Percentiles rank a stretch among this genome's conserved stretches.
These are phyloP conservation scores for Zea luxurians DNA, from an alignment of 176 grass and related monocot species.

Conservation along the genomic window DNA sequence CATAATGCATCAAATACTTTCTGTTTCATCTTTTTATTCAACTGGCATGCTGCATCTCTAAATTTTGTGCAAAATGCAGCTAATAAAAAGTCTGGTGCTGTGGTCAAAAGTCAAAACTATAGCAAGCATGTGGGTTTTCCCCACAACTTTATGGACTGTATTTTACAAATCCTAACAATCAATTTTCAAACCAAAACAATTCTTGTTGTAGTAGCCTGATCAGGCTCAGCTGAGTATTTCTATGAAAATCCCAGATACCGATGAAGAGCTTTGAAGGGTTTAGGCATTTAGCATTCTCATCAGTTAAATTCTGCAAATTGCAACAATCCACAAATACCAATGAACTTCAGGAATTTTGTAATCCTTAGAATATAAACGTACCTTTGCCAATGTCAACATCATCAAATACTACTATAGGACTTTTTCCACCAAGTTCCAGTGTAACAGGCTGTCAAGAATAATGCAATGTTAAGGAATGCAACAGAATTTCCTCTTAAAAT, in stretches of 20 bases:
- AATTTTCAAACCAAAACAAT: slow-evolving; percentile 4
- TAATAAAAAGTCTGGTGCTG: neutral
- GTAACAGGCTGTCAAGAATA: slow-evolving; percentile 80
- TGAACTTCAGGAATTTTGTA: neutral
- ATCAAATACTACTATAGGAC: slow-evolving; percentile 97
- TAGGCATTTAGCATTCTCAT: neutral
- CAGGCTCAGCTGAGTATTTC: neutral
- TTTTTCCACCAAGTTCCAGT: slow-evolving; percentile 98
- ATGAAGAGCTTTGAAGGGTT: neutral
- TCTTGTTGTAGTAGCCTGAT: neutral
- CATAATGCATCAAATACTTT: slow-evolving; percentile 2
- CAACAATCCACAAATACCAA: neutral
- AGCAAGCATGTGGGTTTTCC: neutral
- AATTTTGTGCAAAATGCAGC: neutral
- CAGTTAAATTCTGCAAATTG: neutral
- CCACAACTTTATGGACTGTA: neutral
- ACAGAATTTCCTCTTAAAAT: slow-evolving; percentile 2
- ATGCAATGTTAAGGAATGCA: slow-evolving; percentile 19
- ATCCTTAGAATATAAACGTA: slow-evolving; percentile 31
- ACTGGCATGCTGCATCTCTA: neutral
- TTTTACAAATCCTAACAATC: neutral
- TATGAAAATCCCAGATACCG: neutral
- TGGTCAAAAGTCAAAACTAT: neutral
- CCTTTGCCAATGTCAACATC: slow-evolving; percentile 98
- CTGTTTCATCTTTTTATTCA: slow-evolving; percentile 19